Percentiles rank a stretch among this genome's conserved stretches.
These are phyloP conservation scores for Scenedesmus sp. DNA, from an alignment of 163 green algal species.

Conservation along the genomic window DNA sequence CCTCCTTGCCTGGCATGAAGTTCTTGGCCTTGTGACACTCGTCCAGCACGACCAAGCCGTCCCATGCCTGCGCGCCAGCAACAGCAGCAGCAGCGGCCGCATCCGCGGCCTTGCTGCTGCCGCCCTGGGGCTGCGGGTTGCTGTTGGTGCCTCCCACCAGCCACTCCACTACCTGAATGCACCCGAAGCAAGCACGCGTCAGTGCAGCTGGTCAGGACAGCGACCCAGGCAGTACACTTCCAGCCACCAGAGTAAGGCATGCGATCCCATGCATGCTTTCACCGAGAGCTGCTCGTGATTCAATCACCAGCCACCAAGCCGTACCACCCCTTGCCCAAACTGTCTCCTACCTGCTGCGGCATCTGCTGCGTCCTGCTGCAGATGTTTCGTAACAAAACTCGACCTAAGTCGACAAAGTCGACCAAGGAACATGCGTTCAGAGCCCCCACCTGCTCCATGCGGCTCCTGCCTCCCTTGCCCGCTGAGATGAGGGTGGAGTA, in stretches of 20 bases:
- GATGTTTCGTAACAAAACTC: too few species aligned
- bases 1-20: slow-evolving; percentile 83
- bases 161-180: slow-evolving; percentile 78
- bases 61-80: slow-evolving; percentile 71
- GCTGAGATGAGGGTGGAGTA: slow-evolving; percentile 90
- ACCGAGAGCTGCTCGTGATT: too few species aligned
- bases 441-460: slow-evolving; percentile 87
- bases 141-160: slow-evolving; percentile 52
- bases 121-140: too few species aligned
- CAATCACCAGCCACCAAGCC: too few species aligned
- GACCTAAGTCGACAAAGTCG: too few species aligned
- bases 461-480: slow-evolving; percentile 63
- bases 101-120: neutral
- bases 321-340: too few species aligned
- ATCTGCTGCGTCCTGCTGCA: too few species aligned
- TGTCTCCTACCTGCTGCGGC: too few species aligned
- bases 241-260: too few species aligned
- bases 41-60: slow-evolving; percentile 89
- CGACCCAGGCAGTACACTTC: too few species aligned
- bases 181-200: neutral
- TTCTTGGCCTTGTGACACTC: slow-evolving; percentile 90
- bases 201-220: neutral
- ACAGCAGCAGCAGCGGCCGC: slow-evolving; percentile 15
- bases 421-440: slow-evolving; percentile 62
- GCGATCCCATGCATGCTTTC: too few species aligned